Conservation (phyloP, 805 yeast genomes). For the Zygosaccharomyces kombuchaensis region DNA sequence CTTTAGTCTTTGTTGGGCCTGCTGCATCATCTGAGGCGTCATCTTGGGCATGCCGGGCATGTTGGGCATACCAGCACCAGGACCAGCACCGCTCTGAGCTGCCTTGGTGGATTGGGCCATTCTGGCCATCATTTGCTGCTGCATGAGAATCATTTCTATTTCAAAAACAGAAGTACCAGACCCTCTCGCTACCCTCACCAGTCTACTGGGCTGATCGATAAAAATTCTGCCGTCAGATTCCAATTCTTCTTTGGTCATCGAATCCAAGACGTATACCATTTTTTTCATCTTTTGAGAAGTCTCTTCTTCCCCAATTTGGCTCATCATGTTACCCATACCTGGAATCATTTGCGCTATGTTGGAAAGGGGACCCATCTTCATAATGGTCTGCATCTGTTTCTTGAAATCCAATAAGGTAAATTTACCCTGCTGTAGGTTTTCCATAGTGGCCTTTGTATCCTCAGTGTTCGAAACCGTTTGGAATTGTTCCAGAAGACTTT, state of each 20-base stretch:
- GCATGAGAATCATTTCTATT: conserved; percentile 88
- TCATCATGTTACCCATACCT: conserved; percentile 80
- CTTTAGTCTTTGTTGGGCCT: conserved; percentile 58
- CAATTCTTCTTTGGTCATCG: conserved; percentile 89
- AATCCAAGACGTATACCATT: conserved; percentile 89
- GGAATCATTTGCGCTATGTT: conserved; percentile 96
- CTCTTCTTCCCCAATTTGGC: conserved; percentile 88
- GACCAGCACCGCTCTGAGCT: conserved; percentile 32
- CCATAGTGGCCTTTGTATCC: conserved; percentile 85
- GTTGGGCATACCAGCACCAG: conserved; percentile 43
- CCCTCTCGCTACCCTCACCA: conserved; percentile 88
- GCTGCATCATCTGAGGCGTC: conserved; percentile 41
- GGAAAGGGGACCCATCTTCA: conserved; percentile 95
- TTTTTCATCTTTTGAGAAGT: conserved; percentile 76
- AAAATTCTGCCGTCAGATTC: conserved; percentile 85
- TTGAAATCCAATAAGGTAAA: conserved; percentile 89
- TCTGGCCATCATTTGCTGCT: conserved; percentile 88
- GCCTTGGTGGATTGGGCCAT: conserved; percentile 75
- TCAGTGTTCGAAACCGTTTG: conserved; percentile 65
- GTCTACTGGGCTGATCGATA: conserved; percentile 74
- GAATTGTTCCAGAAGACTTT: conserved; percentile 90
- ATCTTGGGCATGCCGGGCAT: conserved; percentile 48
- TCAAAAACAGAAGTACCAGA: conserved; percentile 90
- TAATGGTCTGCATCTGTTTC: conserved; percentile 88
- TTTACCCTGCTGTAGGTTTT: conserved; percentile 90